Conservation (phyloP, 768 basidiomycete genomes). For the Russula lepida region DNA sequence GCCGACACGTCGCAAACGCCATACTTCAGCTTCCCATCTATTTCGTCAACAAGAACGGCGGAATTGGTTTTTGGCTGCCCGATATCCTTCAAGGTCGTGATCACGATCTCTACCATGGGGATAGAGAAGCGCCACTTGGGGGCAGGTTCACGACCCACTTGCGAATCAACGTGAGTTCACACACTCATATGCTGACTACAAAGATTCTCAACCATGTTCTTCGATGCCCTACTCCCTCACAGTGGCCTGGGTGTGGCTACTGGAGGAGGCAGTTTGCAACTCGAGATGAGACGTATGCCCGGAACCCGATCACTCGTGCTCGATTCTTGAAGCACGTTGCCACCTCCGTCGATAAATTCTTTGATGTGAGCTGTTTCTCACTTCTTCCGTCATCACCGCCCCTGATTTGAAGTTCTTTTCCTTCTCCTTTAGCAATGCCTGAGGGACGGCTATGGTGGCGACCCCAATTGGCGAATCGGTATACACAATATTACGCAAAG, state of each 20-base stretch:
- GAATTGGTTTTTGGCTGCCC: neutral
- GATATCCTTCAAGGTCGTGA: slow-evolving; percentile 9
- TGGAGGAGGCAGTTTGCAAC: slow-evolving; percentile 4
- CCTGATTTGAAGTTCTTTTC: neutral
- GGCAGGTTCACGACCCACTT: neutral
- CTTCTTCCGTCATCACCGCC: neutral
- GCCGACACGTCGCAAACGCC: neutral
- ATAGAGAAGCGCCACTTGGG: neutral
- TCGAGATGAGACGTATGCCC: slow-evolving; percentile 1
- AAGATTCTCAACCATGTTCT: neutral
- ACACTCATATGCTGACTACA: no score
- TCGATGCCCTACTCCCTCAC: neutral
- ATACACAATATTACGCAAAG: neutral
- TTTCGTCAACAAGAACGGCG: neutral
- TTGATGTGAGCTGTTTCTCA: neutral
- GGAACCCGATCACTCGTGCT: neutral
- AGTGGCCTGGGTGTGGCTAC: neutral
- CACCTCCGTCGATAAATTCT: neutral
- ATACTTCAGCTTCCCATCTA: neutral
- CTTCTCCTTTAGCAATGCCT: neutral
- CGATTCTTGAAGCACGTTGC: slow-evolving; percentile 10
- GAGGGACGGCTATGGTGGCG: neutral
- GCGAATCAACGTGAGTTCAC: neutral
- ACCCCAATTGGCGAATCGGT: neutral
- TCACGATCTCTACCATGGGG: neutral